Evolutionary conservation across 495 filamentous ascomycete genomes (phyloP).

Genomic region (Hypoxylon fuscum): DNA sequence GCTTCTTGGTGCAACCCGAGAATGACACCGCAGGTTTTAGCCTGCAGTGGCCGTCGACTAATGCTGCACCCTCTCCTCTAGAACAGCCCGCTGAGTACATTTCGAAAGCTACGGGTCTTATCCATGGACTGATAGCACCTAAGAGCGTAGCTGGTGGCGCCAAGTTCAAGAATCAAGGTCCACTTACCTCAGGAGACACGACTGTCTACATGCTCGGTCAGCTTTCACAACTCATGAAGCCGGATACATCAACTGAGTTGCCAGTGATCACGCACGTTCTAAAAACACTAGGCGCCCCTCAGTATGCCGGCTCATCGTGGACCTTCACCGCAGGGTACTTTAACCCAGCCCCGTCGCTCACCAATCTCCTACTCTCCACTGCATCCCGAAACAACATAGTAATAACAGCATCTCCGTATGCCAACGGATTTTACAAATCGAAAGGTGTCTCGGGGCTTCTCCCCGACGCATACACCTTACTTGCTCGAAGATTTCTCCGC

Average conservation of each 20-base stretch:
- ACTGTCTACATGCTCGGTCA: slow-evolving; percentile 86
- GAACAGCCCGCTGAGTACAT: slow-evolving; percentile 73
- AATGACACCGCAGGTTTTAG: slow-evolving; percentile 68
- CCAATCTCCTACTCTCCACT: slow-evolving; percentile 77
- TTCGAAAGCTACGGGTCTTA: slow-evolving; percentile 67
- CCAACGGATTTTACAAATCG: slow-evolving; percentile 95
- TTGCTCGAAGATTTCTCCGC: slow-evolving; percentile 82
- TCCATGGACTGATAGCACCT: slow-evolving; percentile 69
- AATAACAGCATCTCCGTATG: slow-evolving; percentile 91
- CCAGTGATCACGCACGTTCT: slow-evolving; percentile 80
- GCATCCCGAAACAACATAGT: slow-evolving; percentile 75
- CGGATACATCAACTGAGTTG: slow-evolving; percentile 87
- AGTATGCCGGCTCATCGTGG: slow-evolving; percentile 77
- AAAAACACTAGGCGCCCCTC: slow-evolving; percentile 65
- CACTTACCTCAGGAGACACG: slow-evolving; percentile 61
- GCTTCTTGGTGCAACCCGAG: slow-evolving; percentile 77
- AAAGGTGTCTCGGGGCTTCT: slow-evolving; percentile 88
- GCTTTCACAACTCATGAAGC: slow-evolving; percentile 81
- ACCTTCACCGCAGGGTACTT: slow-evolving; percentile 98
- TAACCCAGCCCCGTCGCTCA: slow-evolving; percentile 87
- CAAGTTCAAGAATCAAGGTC: slow-evolving; percentile 17
- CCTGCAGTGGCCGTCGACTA: slow-evolving; percentile 80
- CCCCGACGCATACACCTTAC: slow-evolving; percentile 88
- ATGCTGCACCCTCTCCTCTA: slow-evolving; percentile 76
- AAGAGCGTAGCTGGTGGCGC: slow-evolving; percentile 25